phyloP scores from a whole-genome alignment of 306 rosid species.

The Canavalia gladiata region DNA sequence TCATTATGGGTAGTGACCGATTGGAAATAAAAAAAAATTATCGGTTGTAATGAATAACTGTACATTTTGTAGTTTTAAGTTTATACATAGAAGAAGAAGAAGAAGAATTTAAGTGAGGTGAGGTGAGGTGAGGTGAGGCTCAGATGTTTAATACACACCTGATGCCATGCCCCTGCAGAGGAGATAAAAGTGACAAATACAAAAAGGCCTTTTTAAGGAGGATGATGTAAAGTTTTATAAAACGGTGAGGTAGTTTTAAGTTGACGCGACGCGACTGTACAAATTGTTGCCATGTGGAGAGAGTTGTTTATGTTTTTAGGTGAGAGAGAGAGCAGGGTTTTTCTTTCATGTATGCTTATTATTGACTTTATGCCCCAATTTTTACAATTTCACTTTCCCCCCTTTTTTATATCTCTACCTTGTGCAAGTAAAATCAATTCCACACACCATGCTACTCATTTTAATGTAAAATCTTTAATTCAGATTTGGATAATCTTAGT shows the following conservation, averaged over 20 bases:
- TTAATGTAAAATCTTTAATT: too few relatives aligned
- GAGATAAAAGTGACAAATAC: conserved; percentile 66
- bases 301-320: conserved; percentile 74
- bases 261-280: conserved; percentile 77
- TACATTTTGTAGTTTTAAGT: conserved; percentile 86
- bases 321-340: conserved; percentile 67
- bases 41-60: conserved; percentile 79
- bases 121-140: conserved; percentile 51
- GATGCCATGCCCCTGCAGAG: conserved; percentile 65
- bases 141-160: conserved; percentile 66
- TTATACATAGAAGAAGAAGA: conserved; percentile 62
- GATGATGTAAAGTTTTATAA: conserved; percentile 60
- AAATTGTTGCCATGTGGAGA: conserved; percentile 77
- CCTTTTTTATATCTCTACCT: neutral
- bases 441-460: too few relatives aligned
- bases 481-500: too few relatives aligned
- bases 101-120: conserved; percentile 52
- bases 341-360: conserved; percentile 61
- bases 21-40: conserved; percentile 63
- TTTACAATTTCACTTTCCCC: conserved; percentile 32
- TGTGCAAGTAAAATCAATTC: neutral
- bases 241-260: conserved; percentile 67
- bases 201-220: conserved; percentile 53
- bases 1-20: conserved; percentile 53
- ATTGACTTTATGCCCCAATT: conserved; percentile 55